Conservation (phyloP, 192 early-diverging fungal genomes). For the Backusella sp. region DNA sequence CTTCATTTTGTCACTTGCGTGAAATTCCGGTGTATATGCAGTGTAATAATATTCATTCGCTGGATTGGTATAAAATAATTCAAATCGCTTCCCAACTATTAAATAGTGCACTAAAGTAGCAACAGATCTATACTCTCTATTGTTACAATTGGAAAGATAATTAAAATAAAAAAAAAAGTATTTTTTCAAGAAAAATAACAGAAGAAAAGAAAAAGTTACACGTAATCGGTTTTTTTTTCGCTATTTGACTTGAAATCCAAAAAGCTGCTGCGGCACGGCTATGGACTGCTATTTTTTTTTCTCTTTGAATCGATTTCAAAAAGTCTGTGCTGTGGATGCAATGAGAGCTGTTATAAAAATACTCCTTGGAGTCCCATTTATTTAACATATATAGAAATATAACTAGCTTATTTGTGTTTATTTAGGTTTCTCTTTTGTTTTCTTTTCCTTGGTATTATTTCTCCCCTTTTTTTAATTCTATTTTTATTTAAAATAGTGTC, state of each 20-base stretch:
- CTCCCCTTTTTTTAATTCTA: not conserved
- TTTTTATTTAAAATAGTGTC: not conserved
- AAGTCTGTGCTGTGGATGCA: slow-evolving; percentile 2
- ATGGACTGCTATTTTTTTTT: slow-evolving; percentile 1
- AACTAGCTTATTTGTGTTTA: not conserved
- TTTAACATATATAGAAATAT: not conserved
- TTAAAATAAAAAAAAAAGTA: not conserved
- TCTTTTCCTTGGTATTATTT: not conserved
- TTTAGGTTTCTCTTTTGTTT: not conserved
- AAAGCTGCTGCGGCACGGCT: not conserved
- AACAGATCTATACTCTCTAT: not conserved
- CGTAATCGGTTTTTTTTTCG: not conserved
- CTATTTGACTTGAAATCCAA: slow-evolving; percentile 3
- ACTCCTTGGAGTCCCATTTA: not conserved
- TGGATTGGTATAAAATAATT: slow-evolving; percentile 3
- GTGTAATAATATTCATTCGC: not conserved
- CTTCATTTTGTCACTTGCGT: slow-evolving; percentile 2
- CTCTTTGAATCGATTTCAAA: not conserved
- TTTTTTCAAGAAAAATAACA: slow-evolving; percentile 5
- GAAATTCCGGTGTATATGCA: not conserved
- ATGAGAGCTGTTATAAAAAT: not conserved
- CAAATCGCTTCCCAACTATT: not conserved
- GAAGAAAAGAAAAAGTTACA: not conserved
- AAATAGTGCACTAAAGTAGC: not conserved
- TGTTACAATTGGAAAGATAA: not conserved